Evolutionary conservation across 352 stramenopile species (phyloP).

Genomic region (Paralagenidium karlingii): DNA sequence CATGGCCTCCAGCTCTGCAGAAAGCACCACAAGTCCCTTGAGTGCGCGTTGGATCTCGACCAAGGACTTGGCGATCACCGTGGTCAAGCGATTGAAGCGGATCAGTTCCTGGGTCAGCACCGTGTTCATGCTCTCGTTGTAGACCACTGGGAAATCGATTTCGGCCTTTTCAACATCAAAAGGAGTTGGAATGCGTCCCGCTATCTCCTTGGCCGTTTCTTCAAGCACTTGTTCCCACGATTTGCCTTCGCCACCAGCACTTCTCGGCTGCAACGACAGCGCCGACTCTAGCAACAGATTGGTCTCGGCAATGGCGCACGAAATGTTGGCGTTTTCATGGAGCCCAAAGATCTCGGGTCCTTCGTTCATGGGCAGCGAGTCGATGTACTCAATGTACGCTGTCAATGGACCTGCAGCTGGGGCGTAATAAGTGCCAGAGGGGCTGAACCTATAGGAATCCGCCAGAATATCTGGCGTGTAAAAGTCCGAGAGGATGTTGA

Average conservation of each 20-base stretch:
- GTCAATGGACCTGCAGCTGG: conserved; percentile 28
- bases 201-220: conserved; percentile 83
- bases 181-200: conserved; percentile 32
- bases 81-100: conserved; percentile 83
- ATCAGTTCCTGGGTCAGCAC: conserved; percentile 85
- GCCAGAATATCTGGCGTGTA: conserved; percentile 66
- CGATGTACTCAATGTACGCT: conserved; percentile 66
- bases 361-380: conserved; percentile 76
- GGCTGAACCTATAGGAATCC: conserved; percentile 70
- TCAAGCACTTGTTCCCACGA: conserved; percentile 84
- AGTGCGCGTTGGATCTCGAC: conserved; percentile 86
- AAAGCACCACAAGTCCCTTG: conserved; percentile 89
- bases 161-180: conserved; percentile 89
- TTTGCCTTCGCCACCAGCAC: conserved; percentile 59
- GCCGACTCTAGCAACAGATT: conserved; percentile 81
- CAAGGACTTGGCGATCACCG: conserved; percentile 64
- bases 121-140: conserved; percentile 84
- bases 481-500: conserved; percentile 79
- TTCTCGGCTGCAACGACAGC: conserved; percentile 83
- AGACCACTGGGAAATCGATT: conserved; percentile 72
- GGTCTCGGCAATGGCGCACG: conserved; percentile 79
- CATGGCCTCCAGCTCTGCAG: conserved; percentile 86
- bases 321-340: conserved; percentile 83
- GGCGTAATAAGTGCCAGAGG: conserved; percentile 73
- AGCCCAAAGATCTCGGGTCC: conserved; percentile 77